Evolutionary conservation across 1,284 basidiomycete genomes (phyloP).

Genomic region (Trichosporon coremiiforme): DNA sequence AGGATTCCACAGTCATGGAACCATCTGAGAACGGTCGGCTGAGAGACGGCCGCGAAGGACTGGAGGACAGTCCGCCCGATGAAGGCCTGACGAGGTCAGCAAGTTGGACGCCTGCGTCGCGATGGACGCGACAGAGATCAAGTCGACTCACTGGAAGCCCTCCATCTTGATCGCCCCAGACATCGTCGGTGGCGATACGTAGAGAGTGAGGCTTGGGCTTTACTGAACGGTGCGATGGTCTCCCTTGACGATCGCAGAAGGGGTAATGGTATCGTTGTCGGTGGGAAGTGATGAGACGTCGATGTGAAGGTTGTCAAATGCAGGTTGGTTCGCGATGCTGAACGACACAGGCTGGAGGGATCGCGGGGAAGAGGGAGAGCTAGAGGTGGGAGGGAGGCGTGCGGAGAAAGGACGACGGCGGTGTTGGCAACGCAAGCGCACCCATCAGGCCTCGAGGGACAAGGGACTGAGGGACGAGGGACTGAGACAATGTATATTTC

Average conservation of each 20-base stretch:
- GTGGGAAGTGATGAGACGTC: background rate
- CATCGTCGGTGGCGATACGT: conserved; percentile 26
- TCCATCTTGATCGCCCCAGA: conserved; percentile 41
- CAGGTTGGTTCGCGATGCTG: background rate
- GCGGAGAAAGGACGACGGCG: background rate
- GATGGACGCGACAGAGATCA: too few species aligned
- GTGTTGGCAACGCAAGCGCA: background rate
- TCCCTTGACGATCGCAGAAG: background rate
- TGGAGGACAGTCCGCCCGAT: conserved; percentile 26
- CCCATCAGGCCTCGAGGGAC: conserved; percentile 1
- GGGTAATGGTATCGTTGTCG: background rate
- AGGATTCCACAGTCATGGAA: conserved; percentile 50
- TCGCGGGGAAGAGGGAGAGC: background rate
- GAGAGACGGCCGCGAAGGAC: conserved; percentile 36
- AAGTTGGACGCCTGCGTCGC: background rate
- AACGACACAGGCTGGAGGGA: background rate
- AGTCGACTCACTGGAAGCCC: conserved; percentile 39
- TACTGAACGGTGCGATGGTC: background rate
- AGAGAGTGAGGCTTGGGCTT: background rate
- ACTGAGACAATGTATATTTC: conserved; percentile 4
- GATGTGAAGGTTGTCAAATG: conserved; percentile 10
- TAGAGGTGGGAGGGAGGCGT: background rate
- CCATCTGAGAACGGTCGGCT: conserved; percentile 50
- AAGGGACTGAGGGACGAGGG: background rate
- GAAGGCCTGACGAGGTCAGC: conserved; percentile 29